phyloP scores from a whole-genome alignment of 169 alveolate species.

The Eimeria zaria region DNA sequence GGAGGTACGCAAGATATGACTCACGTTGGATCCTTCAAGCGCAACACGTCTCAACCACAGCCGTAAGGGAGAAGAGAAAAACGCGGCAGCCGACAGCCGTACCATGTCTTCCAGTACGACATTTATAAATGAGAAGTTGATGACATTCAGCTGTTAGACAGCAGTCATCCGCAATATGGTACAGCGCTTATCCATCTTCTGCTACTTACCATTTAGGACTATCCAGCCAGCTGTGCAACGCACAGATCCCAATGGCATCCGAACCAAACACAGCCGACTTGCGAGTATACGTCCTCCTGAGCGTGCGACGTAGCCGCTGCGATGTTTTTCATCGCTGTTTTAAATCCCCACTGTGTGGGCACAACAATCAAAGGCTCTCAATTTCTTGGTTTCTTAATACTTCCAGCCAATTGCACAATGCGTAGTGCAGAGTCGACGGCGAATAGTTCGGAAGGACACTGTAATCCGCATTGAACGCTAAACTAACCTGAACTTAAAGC shows the following conservation, averaged over 20 bases:
- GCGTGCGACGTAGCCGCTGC: background rate
- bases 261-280: slow-evolving; percentile 3
- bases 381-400: background rate
- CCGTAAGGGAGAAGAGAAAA: background rate
- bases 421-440: background rate
- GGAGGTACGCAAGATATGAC: slow-evolving; percentile 75
- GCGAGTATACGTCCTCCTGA: background rate
- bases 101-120: background rate
- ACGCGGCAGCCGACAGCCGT: background rate
- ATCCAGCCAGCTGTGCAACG: slow-evolving; percentile 34
- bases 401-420: background rate
- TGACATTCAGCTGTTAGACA: background rate
- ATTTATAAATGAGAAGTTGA: background rate
- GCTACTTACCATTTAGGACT: slow-evolving; percentile 32
- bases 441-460: background rate
- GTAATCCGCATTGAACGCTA: background rate
- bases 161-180: background rate
- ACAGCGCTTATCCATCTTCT: background rate
- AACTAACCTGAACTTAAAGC: background rate
- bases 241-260: slow-evolving; percentile 14
- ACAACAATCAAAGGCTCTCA: background rate
- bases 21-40: slow-evolving; percentile 55
- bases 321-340: slow-evolving; percentile 23
- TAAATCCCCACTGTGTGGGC: slow-evolving; percentile 24
- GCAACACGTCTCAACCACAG: slow-evolving; percentile 56